Conservation (phyloP, 2,329 filamentous ascomycete species). For the Colletotrichum tropicicola region DNA sequence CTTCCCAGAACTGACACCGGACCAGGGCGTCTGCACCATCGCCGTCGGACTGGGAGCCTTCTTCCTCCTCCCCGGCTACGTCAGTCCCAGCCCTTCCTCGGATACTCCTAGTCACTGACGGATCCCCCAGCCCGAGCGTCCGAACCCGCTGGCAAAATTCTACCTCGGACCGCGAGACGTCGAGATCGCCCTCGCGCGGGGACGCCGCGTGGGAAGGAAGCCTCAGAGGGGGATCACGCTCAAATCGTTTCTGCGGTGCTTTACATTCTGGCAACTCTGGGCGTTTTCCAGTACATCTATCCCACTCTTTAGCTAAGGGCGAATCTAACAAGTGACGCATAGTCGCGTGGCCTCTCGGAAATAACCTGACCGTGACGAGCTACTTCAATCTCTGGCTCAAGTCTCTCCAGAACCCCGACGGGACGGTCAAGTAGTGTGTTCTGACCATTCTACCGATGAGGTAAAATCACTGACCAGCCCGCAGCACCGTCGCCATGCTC, state of each 20-base stretch:
- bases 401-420: conserved; percentile 6
- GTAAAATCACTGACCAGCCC: not conserved
- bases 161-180: conserved; percentile 9
- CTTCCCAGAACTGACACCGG: not conserved
- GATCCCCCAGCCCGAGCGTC: conserved; percentile 22
- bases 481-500: conserved; percentile 14
- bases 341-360: conserved; percentile 20
- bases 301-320: not conserved
- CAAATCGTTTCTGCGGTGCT: conserved; percentile 20
- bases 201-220: not conserved
- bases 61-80: conserved; percentile 15
- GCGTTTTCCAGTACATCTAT: not conserved
- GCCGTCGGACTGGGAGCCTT: conserved; percentile 9
- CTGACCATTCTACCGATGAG: rapidly evolving
- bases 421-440: conserved; percentile 17
- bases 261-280: conserved; percentile 22
- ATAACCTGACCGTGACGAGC: conserved; percentile 10
- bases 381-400: conserved; percentile 24
- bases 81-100: not conserved
- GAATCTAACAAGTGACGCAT: too few species aligned
- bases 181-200: conserved; percentile 11
- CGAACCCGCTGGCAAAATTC: conserved; percentile 11
- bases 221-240: conserved; percentile 17
- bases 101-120: not conserved
- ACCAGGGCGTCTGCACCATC: conserved; percentile 8